A percentile compares a stretch with the other conserved stretches of the same genome.
These are phyloP conservation scores for Vitis cinerea DNA, from an alignment of 164 flowering plant genomes.

Conservation along the genomic window DNA sequence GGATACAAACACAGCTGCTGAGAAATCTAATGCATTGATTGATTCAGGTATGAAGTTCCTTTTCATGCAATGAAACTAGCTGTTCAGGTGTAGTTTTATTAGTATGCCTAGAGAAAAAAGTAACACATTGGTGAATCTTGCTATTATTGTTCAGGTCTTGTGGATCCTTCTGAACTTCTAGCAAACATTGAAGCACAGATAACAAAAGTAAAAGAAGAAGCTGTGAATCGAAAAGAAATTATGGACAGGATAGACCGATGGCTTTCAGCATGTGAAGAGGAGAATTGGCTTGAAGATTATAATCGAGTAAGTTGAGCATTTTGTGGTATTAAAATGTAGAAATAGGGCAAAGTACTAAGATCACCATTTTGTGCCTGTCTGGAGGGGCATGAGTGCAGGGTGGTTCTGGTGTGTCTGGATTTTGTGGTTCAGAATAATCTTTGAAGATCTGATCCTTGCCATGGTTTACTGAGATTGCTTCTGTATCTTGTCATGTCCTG, in stretches of 20 bases:
- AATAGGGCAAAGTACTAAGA: too few relatives aligned
- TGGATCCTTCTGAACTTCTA: constrained; percentile 85
- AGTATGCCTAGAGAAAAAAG: background rate
- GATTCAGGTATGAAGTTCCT: constrained; percentile 63
- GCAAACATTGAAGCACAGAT: constrained; percentile 84
- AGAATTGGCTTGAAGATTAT: constrained; percentile 92
- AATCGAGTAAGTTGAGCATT: constrained; percentile 51
- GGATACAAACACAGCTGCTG: constrained; percentile 77
- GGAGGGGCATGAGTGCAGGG: too few relatives aligned
- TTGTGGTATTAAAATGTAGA: background rate
- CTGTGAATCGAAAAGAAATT: constrained; percentile 72
- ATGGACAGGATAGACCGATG: constrained; percentile 85
- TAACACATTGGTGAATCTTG: background rate
- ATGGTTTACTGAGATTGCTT: background rate
- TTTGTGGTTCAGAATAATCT: background rate
- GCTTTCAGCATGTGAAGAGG: constrained; percentile 91
- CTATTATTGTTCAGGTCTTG: constrained; percentile 56
- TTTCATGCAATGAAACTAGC: too few relatives aligned
- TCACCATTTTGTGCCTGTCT: too few relatives aligned
- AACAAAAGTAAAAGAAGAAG: constrained; percentile 67
- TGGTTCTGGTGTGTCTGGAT: too few relatives aligned
- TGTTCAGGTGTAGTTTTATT: too few relatives aligned
- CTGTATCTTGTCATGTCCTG: too few relatives aligned
- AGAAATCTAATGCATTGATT: constrained; percentile 80
- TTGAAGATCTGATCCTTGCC: background rate